phyloP scores from a whole-genome alignment of 768 basidiomycete species.

The Omphalotus guepiniiformis region DNA sequence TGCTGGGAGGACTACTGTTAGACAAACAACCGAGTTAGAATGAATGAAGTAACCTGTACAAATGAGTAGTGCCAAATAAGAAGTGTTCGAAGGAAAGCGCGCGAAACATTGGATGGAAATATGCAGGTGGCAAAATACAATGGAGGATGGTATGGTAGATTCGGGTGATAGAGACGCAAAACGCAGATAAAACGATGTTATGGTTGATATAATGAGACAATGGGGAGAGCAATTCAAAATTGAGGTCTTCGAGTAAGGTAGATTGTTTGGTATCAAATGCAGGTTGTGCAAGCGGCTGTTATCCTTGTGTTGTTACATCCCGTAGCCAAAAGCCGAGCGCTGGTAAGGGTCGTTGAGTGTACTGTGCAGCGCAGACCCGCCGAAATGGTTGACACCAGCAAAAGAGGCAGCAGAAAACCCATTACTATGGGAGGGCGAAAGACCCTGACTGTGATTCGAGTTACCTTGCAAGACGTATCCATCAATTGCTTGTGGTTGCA shows the following conservation, averaged over 20 bases:
- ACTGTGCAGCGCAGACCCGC: slow-evolving; percentile 48
- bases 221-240: slow-evolving; percentile 34
- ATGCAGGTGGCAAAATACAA: slow-evolving; percentile 71
- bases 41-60: slow-evolving; percentile 54
- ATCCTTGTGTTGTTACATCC: slow-evolving; percentile 65
- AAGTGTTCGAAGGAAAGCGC: slow-evolving; percentile 32
- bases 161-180: slow-evolving; percentile 29
- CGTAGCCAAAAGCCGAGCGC: slow-evolving; percentile 68
- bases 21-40: slow-evolving; percentile 59
- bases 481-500: slow-evolving; percentile 74
- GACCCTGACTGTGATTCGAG: slow-evolving; percentile 58
- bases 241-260: slow-evolving; percentile 35
- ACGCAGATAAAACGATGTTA: slow-evolving; percentile 38
- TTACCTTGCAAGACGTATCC: slow-evolving; percentile 77
- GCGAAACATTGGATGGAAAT: slow-evolving; percentile 39
- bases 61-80: slow-evolving; percentile 35
- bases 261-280: slow-evolving; percentile 19
- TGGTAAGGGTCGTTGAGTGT: slow-evolving; percentile 75
- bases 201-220: slow-evolving; percentile 16
- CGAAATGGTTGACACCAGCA: slow-evolving; percentile 43
- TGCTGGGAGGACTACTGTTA: slow-evolving; percentile 55
- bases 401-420: slow-evolving; percentile 58
- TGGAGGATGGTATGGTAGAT: slow-evolving; percentile 53
- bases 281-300: not conserved
- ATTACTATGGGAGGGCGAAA: slow-evolving; percentile 53